Evolutionary conservation across 805 yeast genomes (phyloP).

Genomic region (Isabelozyma pseudorhagii): DNA sequence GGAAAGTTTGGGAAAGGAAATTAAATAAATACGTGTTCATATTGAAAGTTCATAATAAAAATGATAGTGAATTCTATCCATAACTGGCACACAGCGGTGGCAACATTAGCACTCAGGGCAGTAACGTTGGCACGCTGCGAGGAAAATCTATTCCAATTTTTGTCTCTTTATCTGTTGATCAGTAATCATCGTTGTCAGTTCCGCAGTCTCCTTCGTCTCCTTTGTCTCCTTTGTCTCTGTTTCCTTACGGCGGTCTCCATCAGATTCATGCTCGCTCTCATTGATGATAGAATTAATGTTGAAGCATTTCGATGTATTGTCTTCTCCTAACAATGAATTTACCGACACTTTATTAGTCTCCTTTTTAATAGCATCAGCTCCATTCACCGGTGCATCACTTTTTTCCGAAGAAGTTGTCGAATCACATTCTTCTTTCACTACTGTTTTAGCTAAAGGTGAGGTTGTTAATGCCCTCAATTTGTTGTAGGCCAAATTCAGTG

Average conservation of each 20-base stretch:
- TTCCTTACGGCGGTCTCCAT: not conserved
- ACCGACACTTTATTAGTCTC: conserved; percentile 17
- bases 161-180: not conserved
- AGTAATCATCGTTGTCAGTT: not conserved
- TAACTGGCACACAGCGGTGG: too few species aligned
- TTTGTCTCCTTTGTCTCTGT: not conserved
- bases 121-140: too few species aligned
- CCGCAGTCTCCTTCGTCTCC: not conserved
- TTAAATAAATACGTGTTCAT: not conserved
- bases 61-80: not conserved
- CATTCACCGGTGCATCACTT: not conserved
- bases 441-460: conserved; percentile 12
- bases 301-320: conserved; percentile 1
- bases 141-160: not conserved
- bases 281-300: conserved; percentile 10
- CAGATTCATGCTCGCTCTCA: conserved; percentile 5
- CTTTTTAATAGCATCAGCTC: not conserved
- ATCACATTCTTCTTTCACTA: not conserved
- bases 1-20: not conserved
- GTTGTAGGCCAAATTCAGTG: conserved; percentile 3
- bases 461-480: conserved; percentile 11
- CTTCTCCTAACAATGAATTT: conserved; percentile 18
- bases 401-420: not conserved
- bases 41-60: not conserved
- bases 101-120: too few species aligned